Base-by-base conservation (phyloP, 129 eudicot genomes). In the Calendula officinalis region DNA sequence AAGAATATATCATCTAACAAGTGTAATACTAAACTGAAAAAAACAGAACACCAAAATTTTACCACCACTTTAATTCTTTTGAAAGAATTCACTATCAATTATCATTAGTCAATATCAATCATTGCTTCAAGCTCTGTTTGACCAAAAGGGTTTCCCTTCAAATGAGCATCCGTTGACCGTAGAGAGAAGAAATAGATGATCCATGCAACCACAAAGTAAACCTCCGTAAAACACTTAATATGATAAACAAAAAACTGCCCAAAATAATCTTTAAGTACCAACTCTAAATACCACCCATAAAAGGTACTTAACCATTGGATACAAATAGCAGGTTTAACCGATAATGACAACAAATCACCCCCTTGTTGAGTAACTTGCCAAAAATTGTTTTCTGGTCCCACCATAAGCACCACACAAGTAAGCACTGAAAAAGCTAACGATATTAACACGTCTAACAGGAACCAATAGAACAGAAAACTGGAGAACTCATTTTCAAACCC, bases 201-300 rank as follows among this genome's bases (percentile, higher is more conserved):
- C 91, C 95, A 87, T 37, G 78, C 88, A 41, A 87, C 84, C 95
- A 82, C 81, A 43, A 84, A 87, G 68, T 78, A 84, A 30, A 84
- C 85, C 82, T 87, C 95, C 77, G 82, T 70, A 34, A 71, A 54
- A 0, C 88, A 84, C 70, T 84, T 91, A 14, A 81, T n/a, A 27
- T 68, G 69, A 35, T 77, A 16, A 30, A 82, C 81, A 69, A 78
- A 70, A 60, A 80, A 51, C 9, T 67, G 75, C 42, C 95, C 95
- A 64, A 71, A 67, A 32, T 54, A 37, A 6, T 60, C 43, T 70
- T 80, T 51, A 50, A 87, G 62, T 38, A 71, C 16, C 83, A 81
- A 84, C 53, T 81, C 77, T 13, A 75, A 55, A 51, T 67, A 58
- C 1, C 78, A 65, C 35, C 91, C 91, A 68, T 88, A 84, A 33